Percentiles rank a stretch among this genome's conserved stretches.
Evolutionary conservation across 2,329 filamentous ascomycete species (phyloP).

Genomic region (Trichoderma cornu-damae): DNA sequence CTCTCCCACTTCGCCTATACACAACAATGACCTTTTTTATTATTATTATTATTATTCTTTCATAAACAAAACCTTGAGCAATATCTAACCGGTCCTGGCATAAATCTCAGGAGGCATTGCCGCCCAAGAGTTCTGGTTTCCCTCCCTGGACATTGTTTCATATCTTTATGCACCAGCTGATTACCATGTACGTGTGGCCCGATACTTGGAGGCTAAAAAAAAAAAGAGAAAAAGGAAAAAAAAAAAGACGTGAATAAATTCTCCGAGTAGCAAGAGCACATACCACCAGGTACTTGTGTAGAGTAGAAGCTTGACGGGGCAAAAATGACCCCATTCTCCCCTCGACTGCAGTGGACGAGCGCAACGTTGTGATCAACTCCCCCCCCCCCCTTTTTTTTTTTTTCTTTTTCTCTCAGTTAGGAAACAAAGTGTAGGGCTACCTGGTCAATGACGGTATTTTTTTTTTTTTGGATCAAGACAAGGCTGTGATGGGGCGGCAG

Average conservation of each 20-base stretch:
- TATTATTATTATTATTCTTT: not conserved
- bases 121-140: not conserved
- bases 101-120: not conserved
- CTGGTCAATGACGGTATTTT: no score
- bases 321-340: no score
- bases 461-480: no score
- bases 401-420: no score
- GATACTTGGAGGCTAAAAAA: not conserved
- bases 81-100: not conserved
- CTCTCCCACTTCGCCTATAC: not conserved
- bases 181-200: no score
- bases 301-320: slow-evolving; percentile 3
- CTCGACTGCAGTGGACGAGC: not conserved
- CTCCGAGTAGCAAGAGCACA: no score
- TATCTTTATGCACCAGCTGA: no score
- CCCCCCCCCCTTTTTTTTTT: not conserved
- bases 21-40: not conserved
- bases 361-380: not conserved
- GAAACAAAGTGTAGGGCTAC: no score
- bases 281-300: no score
- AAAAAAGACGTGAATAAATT: no score
- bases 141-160: not conserved
- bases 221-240: not conserved
- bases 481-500: no score
- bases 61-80: not conserved